Evolutionary conservation across 176 grass and related monocot species (phyloP).

Genomic region (Panicum miliaceum): DNA sequence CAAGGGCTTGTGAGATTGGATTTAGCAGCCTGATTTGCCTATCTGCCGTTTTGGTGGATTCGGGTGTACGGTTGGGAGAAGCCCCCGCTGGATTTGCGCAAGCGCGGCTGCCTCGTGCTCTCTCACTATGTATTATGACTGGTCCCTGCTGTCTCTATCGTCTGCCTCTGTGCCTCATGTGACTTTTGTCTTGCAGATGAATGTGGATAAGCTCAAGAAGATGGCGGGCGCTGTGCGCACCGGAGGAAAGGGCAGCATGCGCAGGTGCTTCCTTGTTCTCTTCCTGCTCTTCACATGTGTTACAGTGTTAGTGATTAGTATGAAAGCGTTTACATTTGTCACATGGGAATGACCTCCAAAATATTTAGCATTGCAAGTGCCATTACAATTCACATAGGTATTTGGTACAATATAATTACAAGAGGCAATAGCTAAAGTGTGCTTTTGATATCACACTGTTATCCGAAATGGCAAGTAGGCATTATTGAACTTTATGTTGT

Average conservation of each 20-base stretch:
- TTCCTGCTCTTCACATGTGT: background rate
- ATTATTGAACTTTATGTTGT: background rate
- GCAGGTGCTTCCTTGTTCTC: conserved; percentile 42
- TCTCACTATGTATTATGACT: background rate
- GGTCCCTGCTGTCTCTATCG: background rate
- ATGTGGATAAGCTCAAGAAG: conserved; percentile 75
- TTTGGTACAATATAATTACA: background rate
- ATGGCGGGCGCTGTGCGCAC: conserved; percentile 80
- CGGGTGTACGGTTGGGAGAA: background rate
- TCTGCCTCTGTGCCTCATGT: background rate
- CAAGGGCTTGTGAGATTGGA: background rate
- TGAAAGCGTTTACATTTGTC: background rate
- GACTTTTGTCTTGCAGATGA: conserved; percentile 48
- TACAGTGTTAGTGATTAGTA: too few relatives aligned
- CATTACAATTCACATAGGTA: background rate
- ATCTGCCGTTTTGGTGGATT: background rate
- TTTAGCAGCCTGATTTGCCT: background rate
- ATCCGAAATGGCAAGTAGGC: background rate
- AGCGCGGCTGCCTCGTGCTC: background rate
- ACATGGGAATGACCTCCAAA: too few relatives aligned
- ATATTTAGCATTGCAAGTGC: background rate
- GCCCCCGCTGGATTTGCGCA: background rate
- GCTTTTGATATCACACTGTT: background rate
- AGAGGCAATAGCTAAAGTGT: background rate
- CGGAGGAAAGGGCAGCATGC: conserved; percentile 75